phyloP scores from a whole-genome alignment of 176 grass and related monocot species.

The Paspalum notatum region DNA sequence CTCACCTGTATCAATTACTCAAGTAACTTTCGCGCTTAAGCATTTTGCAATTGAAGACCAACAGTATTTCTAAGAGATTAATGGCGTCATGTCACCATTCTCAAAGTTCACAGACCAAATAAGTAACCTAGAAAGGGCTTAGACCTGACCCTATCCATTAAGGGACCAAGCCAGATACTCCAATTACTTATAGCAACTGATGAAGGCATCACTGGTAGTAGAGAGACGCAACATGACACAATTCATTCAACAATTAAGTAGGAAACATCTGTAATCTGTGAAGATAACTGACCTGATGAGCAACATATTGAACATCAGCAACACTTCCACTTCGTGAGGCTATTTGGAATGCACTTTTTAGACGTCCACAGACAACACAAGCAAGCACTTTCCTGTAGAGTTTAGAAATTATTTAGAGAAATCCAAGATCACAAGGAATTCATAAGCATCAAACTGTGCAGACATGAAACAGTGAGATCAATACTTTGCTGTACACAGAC shows the following conservation, averaged over 20 bases:
- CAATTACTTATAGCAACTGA: constrained; percentile 15
- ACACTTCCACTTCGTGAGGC: constrained; percentile 94
- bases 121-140: constrained; percentile 12
- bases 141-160: constrained; percentile 9
- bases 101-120: constrained; percentile 2
- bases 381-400: constrained; percentile 95
- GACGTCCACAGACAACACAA: constrained; percentile 80
- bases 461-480: not conserved
- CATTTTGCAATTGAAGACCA: not conserved
- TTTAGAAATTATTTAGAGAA: constrained; percentile 40
- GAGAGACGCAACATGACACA: constrained; percentile 14
- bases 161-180: constrained; percentile 14
- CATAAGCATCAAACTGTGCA: not conserved
- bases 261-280: constrained; percentile 20
- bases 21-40: not conserved
- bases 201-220: constrained; percentile 7
- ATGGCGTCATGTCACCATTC: not conserved
- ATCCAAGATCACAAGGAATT: not conserved
- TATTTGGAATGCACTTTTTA: constrained; percentile 97
- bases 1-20: not conserved
- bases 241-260: constrained; percentile 26
- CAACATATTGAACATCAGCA: constrained; percentile 98
- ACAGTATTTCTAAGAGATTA: not conserved
- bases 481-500: not conserved
- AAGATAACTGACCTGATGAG: constrained; percentile 78